Percentiles rank a stretch among this genome's conserved stretches.
Evolutionary conservation across 495 filamentous ascomycete genomes (phyloP).

Genomic region (Oidiodendron maius): DNA sequence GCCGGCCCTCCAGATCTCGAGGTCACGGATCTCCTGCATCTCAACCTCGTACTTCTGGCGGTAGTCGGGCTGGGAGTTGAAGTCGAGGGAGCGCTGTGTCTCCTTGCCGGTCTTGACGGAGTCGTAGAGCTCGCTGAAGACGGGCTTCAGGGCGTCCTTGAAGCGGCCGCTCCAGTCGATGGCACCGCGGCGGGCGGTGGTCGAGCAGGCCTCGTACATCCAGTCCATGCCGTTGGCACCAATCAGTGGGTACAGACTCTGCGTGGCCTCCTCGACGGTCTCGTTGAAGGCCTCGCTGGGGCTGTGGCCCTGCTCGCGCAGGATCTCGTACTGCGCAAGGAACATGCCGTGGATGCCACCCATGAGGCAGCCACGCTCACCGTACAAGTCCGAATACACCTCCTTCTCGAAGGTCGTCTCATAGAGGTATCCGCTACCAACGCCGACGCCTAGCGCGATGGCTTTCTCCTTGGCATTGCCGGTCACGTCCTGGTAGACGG

Average conservation of each 20-base stretch:
- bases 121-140: conserved; percentile 95
- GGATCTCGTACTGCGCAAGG: conserved; percentile 99
- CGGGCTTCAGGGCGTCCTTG: conserved; percentile 94
- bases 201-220: conserved; percentile 99
- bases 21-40: conserved; percentile 89
- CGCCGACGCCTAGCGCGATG: conserved; percentile 90
- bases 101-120: conserved; percentile 82
- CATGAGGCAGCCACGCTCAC: conserved; percentile 99
- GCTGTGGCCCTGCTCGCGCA: conserved; percentile 94
- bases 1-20: conserved; percentile 98
- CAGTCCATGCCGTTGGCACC: conserved; percentile 98
- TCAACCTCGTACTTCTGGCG: conserved; percentile 92
- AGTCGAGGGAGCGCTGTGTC: conserved; percentile 90
- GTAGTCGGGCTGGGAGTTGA: conserved; percentile 92
- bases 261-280: conserved; percentile 98
- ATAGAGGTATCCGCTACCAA: conserved; percentile 97
- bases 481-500: conserved; percentile 97
- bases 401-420: conserved; percentile 99
- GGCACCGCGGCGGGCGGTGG: conserved; percentile 94
- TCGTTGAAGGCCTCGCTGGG: conserved; percentile 99
- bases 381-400: conserved; percentile 98
- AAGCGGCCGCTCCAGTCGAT: conserved; percentile 96
- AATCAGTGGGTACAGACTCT: conserved; percentile 95
- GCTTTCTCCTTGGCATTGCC: conserved; percentile 98
- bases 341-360: conserved; percentile 99